Base-by-base conservation (phyloP, 208 protist genomes). In the Leishmania turanica region DNA sequence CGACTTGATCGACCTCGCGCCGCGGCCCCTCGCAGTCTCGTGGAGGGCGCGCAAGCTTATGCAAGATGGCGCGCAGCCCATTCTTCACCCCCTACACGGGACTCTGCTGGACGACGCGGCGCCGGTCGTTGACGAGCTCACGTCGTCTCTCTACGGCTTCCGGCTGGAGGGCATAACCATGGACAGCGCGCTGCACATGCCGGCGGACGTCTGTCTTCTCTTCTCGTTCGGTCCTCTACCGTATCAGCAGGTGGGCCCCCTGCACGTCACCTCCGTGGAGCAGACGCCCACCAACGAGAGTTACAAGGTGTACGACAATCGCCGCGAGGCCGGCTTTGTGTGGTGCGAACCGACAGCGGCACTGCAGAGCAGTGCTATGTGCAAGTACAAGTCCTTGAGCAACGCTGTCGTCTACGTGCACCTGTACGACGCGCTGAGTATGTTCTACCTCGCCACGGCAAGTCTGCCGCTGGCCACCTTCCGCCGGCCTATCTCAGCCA, bases 161-260 rank as follows among this genome's bases (percentile, higher is more conserved):
- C 91, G 95, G n/a, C 90, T 97, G 84, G 95, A 97, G 77, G 95
- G 95, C 9, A 74, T 96, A 68, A 95, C 93, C n/a, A 77, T 91
- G n/a, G 95, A 97, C 81, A 82, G 71, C 47, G 86, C 88, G 45
- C 62, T 95, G 58, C 40, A 70, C 75, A 74, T 93, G 82, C 94
- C 94, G 19, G 84, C 89, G 15, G 89, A 95, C 75, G 68, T 96
- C 56, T 96, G 94, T 72, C 88, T 96, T 45, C 82, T 95, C 56
- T 97, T 97, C 78, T 97, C 94, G 37, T 97, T 96, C 79, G 94
- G 94, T 5, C 84, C 94, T 3, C 82, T 97, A 77, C 91, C 91
- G 21, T 90, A 90, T 40, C 94, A 97, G 84, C 92, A 92, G 66
- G 87, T 94, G 42, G 94, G 94, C 0, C 87, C 94, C 13, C 75